These are phyloP conservation scores for Metarhizium album DNA, from an alignment of 2,329 filamentous ascomycete genomes.

Conservation along the genomic window DNA sequence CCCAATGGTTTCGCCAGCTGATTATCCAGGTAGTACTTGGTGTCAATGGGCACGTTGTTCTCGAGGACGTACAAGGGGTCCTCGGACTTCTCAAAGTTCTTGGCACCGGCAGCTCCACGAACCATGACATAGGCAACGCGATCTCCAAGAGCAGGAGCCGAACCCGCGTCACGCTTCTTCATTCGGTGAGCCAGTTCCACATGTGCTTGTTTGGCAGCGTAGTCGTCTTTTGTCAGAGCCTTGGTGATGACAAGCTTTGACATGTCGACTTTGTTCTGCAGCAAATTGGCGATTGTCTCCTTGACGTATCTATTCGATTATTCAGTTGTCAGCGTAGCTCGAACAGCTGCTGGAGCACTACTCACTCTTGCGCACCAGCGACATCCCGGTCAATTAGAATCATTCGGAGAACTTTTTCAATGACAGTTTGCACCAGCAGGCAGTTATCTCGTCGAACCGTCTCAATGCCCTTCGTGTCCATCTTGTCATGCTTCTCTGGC, in stretches of 20 bases:
- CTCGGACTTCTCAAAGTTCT: constrained; percentile 95
- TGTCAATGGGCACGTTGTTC: constrained; percentile 96
- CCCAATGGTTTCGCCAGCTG: constrained; percentile 90
- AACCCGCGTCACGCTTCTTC: constrained; percentile 93
- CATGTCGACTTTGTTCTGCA: constrained; percentile 98
- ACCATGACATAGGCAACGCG: constrained; percentile 98
- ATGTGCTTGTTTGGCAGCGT: constrained; percentile 88
- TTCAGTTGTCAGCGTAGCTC: constrained; percentile 2
- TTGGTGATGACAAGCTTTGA: constrained; percentile 99
- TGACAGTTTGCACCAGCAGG: constrained; percentile 87
- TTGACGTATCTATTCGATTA: constrained; percentile 71
- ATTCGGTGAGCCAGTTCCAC: constrained; percentile 92
- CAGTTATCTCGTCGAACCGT: constrained; percentile 97
- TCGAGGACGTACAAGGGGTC: constrained; percentile 96
- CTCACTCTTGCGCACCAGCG: constrained; percentile 84
- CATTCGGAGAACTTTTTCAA: constrained; percentile 92
- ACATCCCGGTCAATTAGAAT: constrained; percentile 90
- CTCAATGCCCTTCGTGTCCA: constrained; percentile 99
- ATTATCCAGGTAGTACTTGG: constrained; percentile 97
- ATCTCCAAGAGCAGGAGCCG: constrained; percentile 83
- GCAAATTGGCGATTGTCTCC: constrained; percentile 82
- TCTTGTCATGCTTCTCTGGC: constrained; percentile 92
- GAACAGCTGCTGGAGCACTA: constrained; percentile 12
- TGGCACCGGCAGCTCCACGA: constrained; percentile 77
- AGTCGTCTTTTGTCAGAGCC: constrained; percentile 81